These are phyloP conservation scores for Penicillium salamii DNA, from an alignment of 495 filamentous ascomycete species.

Conservation along the genomic window DNA sequence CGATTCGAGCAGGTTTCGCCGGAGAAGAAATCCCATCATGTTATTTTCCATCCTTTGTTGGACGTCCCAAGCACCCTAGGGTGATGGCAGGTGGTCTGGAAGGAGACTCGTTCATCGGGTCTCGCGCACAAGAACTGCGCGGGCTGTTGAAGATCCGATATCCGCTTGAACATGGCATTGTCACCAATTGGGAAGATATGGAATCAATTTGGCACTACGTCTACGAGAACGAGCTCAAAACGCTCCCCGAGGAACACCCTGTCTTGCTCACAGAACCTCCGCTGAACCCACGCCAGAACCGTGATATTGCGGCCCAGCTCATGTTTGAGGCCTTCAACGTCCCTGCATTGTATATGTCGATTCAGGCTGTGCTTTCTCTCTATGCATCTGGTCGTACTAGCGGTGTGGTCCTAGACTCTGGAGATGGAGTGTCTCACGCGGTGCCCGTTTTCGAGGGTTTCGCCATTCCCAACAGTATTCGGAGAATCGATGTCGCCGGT, in stretches of 20 bases:
- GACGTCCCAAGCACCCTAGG: slow-evolving; percentile 92
- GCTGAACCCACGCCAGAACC: slow-evolving; percentile 91
- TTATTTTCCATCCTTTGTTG: slow-evolving; percentile 97
- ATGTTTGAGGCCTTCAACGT: slow-evolving; percentile 99
- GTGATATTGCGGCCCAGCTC: slow-evolving; percentile 94
- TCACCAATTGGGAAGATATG: slow-evolving; percentile 99
- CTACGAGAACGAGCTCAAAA: slow-evolving; percentile 83
- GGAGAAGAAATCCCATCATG: slow-evolving; percentile 94
- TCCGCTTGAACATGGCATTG: slow-evolving; percentile 94
- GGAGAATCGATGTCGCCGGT: slow-evolving; percentile 95
- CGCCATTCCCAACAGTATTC: slow-evolving; percentile 91
- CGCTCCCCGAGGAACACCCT: slow-evolving; percentile 96
- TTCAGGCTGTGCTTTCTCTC: slow-evolving; percentile 93
- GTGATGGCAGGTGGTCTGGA: slow-evolving; percentile 94
- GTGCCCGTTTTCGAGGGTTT: slow-evolving; percentile 98
- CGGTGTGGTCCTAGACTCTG: slow-evolving; percentile 91
- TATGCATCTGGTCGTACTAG: slow-evolving; percentile 97
- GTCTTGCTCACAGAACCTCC: slow-evolving; percentile 96
- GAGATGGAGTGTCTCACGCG: slow-evolving; percentile 95
- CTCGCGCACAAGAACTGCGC: slow-evolving; percentile 85
- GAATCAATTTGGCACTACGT: slow-evolving; percentile 96
- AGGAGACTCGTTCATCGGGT: slow-evolving; percentile 96
- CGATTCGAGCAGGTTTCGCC: slow-evolving; percentile 94
- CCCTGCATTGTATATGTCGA: slow-evolving; percentile 91
- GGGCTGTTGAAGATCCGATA: slow-evolving; percentile 94